Percentiles rank a stretch among this genome's conserved stretches.
phyloP scores from a whole-genome alignment of 2,329 filamentous ascomycete species.

The Bisporella sp. region DNA sequence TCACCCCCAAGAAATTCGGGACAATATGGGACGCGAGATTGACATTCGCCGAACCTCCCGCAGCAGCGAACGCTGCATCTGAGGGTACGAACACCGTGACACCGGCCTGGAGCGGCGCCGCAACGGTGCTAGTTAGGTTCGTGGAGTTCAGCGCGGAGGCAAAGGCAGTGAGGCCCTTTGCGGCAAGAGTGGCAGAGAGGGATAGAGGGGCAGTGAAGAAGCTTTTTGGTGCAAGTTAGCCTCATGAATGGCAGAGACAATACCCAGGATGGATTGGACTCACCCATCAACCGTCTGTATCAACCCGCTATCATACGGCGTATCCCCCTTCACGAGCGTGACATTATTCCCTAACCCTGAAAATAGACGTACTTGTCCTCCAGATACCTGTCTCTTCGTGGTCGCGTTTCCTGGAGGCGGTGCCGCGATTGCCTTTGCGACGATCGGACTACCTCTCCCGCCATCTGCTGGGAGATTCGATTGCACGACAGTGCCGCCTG shows the following conservation, averaged over 20 bases:
- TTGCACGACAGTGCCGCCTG: not conserved
- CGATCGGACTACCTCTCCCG: not conserved
- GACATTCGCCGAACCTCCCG: slow-evolving; percentile 22
- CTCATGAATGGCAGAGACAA: slow-evolving; percentile 12
- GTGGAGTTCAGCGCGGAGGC: slow-evolving; percentile 29
- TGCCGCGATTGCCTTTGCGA: not conserved
- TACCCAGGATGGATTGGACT: not conserved
- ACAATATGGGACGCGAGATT: slow-evolving; percentile 28
- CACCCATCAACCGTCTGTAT: slow-evolving; percentile 22
- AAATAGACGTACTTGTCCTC: not conserved
- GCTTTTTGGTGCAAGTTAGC: slow-evolving; percentile 4
- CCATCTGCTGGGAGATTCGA: not conserved
- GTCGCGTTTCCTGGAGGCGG: not conserved
- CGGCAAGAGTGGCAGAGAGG: not conserved
- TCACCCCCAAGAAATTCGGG: slow-evolving; percentile 20
- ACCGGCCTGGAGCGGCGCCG: slow-evolving; percentile 17
- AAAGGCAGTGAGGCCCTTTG: slow-evolving; percentile 27
- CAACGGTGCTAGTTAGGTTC: slow-evolving; percentile 26
- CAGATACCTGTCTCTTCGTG: not conserved
- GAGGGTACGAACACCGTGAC: slow-evolving; percentile 28
- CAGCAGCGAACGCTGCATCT: slow-evolving; percentile 23
- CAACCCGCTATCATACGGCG: slow-evolving; percentile 18
- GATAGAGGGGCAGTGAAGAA: slow-evolving; percentile 8
- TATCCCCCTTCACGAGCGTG: slow-evolving; percentile 21
- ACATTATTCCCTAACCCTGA: slow-evolving; percentile 21